Evolutionary conservation across 768 basidiomycete species (phyloP).

Genomic region (Hypsizygus marmoreus): DNA sequence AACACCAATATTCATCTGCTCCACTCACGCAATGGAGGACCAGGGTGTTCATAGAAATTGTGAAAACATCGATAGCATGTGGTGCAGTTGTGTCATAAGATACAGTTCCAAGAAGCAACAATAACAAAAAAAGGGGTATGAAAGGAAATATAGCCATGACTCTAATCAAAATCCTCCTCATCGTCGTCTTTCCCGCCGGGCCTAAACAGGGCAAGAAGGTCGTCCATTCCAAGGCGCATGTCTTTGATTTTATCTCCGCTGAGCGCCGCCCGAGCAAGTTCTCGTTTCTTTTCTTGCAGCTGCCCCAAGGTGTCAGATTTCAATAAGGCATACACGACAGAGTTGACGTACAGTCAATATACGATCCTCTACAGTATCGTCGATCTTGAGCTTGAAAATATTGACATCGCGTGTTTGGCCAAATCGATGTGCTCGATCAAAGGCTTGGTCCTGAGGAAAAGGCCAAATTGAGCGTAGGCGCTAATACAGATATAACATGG

Average conservation of each 20-base stretch:
- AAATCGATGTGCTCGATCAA: constrained; percentile 87
- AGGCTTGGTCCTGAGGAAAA: constrained; percentile 77
- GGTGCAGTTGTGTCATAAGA: neutral
- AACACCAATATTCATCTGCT: too few relatives aligned
- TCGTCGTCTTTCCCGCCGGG: constrained; percentile 60
- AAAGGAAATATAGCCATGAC: neutral
- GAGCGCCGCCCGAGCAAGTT: constrained; percentile 79
- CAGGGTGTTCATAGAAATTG: too few relatives aligned
- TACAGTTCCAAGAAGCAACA: constrained; percentile 2
- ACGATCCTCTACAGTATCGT: constrained; percentile 84
- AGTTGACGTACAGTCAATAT: constrained; percentile 60
- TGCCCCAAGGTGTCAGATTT: constrained; percentile 25
- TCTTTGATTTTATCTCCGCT: constrained; percentile 89
- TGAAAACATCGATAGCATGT: neutral
- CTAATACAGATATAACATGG: constrained; percentile 14
- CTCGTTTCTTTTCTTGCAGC: constrained; percentile 93
- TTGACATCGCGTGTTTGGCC: constrained; percentile 87
- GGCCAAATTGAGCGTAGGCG: neutral
- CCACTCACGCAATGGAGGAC: too few relatives aligned
- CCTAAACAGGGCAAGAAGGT: constrained; percentile 80
- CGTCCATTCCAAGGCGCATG: constrained; percentile 81
- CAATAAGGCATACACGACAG: neutral
- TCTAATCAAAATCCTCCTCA: constrained; percentile 40
- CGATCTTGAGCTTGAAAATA: constrained; percentile 88
- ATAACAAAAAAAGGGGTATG: neutral